Evolutionary conservation across 1,139 yeast species (phyloP).

Genomic region (Tardiomyces digboiensis): DNA sequence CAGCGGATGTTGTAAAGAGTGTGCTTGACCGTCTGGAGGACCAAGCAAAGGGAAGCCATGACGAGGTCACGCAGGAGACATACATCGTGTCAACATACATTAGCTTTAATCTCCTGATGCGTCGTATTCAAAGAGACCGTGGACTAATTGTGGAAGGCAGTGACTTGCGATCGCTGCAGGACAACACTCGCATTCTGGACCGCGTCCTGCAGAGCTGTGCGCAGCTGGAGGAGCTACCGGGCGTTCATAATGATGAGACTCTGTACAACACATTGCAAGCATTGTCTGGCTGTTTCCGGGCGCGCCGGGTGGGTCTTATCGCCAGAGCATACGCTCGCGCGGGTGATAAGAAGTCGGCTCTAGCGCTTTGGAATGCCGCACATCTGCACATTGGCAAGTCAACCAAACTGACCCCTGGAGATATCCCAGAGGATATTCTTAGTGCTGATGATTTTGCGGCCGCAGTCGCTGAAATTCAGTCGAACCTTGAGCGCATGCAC

Average conservation of each 20-base stretch:
- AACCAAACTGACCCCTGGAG: background rate
- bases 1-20: slow-evolving; percentile 39
- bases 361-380: slow-evolving; percentile 41
- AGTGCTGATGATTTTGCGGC: background rate
- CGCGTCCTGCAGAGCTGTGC: slow-evolving; percentile 39
- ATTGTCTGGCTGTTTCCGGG: slow-evolving; percentile 38
- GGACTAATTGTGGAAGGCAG: slow-evolving; percentile 34
- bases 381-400: slow-evolving; percentile 10
- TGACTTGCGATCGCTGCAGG: slow-evolving; percentile 12
- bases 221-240: slow-evolving; percentile 72
- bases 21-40: slow-evolving; percentile 37
- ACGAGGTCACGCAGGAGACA: slow-evolving; percentile 54
- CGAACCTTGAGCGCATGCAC: slow-evolving; percentile 5
- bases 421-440: background rate
- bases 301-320: slow-evolving; percentile 35
- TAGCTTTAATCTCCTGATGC: slow-evolving; percentile 54
- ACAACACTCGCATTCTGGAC: slow-evolving; percentile 22
- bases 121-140: slow-evolving; percentile 65
- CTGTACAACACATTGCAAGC: slow-evolving; percentile 36
- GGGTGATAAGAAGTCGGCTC: slow-evolving; percentile 41
- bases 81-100: slow-evolving; percentile 70
- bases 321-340: slow-evolving; percentile 42
- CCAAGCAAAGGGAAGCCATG: slow-evolving; percentile 22
- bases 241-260: slow-evolving; percentile 80
- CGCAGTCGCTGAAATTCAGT: slow-evolving; percentile 4